Base-by-base conservation (phyloP, 2,329 filamentous ascomycete genomes). In the Xylariaceae sp. region DNA sequence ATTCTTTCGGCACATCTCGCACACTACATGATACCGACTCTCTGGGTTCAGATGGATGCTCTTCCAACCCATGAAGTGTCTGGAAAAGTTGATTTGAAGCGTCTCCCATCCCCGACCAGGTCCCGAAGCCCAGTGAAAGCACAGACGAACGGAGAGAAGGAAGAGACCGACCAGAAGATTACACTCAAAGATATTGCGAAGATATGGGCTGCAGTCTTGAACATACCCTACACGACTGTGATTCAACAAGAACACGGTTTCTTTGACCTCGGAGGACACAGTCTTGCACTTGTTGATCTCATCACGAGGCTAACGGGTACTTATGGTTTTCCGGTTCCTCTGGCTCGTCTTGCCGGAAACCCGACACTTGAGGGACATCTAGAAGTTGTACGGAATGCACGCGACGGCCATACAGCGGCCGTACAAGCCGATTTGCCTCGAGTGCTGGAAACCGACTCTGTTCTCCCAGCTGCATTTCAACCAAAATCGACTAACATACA, bases 241-340 rank as follows among this genome's bases (percentile, higher is more conserved):
- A 89, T 87, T 49, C 61, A 66, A 68, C 82, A 78, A 1, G 86
- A 90, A 60, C 87, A 91, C 70, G 88, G 87, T 71, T 94, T 94
- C 73, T 94, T 93, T 69, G 90, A 93, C 58, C 77, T 94, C 1
- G 90, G 90, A 31, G 90, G 90, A 0, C 90, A 94, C 72, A 92
- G 89, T 0, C 76, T 94, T 50, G 86, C 86, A 2, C 82, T 94
- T n/a, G 90, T 90, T 0, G 88, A 92, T 58, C 80, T 94, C 23
- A 86, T 90, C n/a, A 86, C 86, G 23, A 84, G 86, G 29, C 71
- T 93, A 12, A 86, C 88, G 0, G 84, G 84, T 56, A 82, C 82
- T 0, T 92, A 91, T 66, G 89, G 89, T 4, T 90, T 93, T 70
- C 83, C 87, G 0, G 83, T 94, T 1, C 87, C 89, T 2, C 80